Base-by-base conservation (phyloP, 441 rosid genomes). In the Melastoma candidum region DNA sequence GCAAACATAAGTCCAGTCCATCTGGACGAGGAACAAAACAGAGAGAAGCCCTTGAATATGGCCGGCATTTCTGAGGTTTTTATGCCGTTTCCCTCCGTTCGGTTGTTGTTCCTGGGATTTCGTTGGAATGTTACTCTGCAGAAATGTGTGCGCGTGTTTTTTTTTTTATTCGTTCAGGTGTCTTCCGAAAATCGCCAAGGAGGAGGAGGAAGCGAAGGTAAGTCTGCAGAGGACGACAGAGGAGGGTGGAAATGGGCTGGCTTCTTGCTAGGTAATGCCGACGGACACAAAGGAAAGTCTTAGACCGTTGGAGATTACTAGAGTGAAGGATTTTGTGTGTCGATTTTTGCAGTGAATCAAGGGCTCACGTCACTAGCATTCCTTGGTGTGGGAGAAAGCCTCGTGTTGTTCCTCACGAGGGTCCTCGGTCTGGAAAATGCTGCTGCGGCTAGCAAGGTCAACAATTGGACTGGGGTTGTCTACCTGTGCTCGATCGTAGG, bases 351-450 rank as follows among this genome's bases (percentile, higher is more conserved):
- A 56, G 59, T 4, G 44, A 56, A 56, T 46, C 59, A 56, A 56
- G 49, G 51, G 49, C 59, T 56, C 27, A 49, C 49, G 46, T 26
- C 59, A 12, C 44, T 56, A 27, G 51, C 59, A 24, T 56, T 56
- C 59, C 26, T 56, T n/a, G 59, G 59, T 1, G 59, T 56, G 39
- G 59, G 59, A 25, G 59, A 44, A 29, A 56, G 45, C 50, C 26
- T 56, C 41, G 59, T 56, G 48, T 47, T 56, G 14, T 56, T 56
- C 46, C 49, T 56, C 7, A 56, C 49, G 25, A 56, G 59, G 45
- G 59, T 56, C 46, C 49, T 56, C 0, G 44, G 46, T 26, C 59
- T 44, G 43, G 59, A 32, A 12, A 56, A 46, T 7, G 49, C 59
- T 1, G 45, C 24, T 25, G 50, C 59, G 10, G 49, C 59, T 49